A percentile compares a stretch with the other conserved stretches of the same genome.
phyloP scores from a whole-genome alignment of 2,329 filamentous ascomycete species.

The Domatiomyces globalis region DNA sequence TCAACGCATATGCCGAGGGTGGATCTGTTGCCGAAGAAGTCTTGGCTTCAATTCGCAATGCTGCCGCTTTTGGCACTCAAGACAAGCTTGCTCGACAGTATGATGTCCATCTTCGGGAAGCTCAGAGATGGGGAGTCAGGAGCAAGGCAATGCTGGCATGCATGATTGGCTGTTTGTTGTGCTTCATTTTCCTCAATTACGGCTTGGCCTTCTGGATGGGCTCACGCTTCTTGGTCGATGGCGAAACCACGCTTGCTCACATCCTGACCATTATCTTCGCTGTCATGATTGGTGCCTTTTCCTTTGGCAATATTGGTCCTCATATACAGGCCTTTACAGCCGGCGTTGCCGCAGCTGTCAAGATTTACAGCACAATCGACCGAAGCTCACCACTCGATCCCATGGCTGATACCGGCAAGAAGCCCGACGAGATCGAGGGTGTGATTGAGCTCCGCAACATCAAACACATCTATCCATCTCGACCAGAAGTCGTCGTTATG shows the following conservation, averaged over 20 bases:
- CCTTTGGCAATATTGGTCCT: constrained; percentile 73
- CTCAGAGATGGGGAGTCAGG: constrained; percentile 62
- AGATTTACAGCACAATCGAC: constrained; percentile 92
- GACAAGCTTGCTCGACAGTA: constrained; percentile 82
- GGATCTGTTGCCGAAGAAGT: constrained; percentile 89
- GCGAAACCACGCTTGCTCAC: constrained; percentile 50
- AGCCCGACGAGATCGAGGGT: constrained; percentile 58
- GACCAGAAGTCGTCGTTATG: constrained; percentile 82
- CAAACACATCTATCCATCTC: constrained; percentile 87
- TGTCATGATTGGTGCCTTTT: constrained; percentile 86
- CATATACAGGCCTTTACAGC: constrained; percentile 77
- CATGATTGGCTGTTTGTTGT: constrained; percentile 76
- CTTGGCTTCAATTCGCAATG: constrained; percentile 81
- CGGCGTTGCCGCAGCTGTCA: constrained; percentile 67
- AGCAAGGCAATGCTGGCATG: constrained; percentile 57
- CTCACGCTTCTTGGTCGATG: constrained; percentile 55
- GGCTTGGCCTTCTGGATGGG: constrained; percentile 78
- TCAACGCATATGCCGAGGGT: constrained; percentile 68
- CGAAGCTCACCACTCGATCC: constrained; percentile 73
- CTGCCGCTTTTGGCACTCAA: constrained; percentile 84
- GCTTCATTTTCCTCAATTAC: constrained; percentile 74
- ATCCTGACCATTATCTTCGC: constrained; percentile 79
- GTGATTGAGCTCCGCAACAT: constrained; percentile 67
- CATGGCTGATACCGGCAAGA: constrained; percentile 54
- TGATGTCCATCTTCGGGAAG: constrained; percentile 56